Conservation (phyloP, 495 filamentous ascomycete genomes). For the Aspergillus coremiiformis region DNA sequence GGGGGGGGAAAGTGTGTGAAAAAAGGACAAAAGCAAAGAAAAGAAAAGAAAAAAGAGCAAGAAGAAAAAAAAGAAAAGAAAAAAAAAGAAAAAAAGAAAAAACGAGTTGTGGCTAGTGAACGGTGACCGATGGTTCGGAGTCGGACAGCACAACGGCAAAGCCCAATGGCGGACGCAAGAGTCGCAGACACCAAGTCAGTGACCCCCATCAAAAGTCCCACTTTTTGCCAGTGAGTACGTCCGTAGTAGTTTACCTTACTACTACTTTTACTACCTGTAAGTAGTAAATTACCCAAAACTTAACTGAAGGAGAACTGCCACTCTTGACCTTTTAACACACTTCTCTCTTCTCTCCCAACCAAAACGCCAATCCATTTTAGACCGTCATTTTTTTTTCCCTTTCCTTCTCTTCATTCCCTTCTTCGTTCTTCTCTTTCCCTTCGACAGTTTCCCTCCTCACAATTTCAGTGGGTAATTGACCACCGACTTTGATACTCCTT, state of each 20-base stretch:
- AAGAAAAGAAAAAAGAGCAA: neutral
- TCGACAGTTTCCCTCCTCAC: constrained; percentile 13
- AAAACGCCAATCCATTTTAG: neutral
- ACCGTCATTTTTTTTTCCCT: constrained; percentile 9
- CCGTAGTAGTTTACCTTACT: no score
- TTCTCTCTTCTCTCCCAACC: neutral
- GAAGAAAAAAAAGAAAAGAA: neutral
- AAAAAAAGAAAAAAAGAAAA: neutral
- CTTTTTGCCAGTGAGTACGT: no score
- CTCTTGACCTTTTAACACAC: neutral
- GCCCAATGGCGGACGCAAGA: neutral
- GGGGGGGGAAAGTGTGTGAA: neutral
- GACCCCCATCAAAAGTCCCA: constrained; percentile 1
- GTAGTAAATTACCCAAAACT: neutral
- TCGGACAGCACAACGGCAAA: neutral
- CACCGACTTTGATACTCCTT: neutral
- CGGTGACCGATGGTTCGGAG: neutral
- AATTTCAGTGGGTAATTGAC: neutral
- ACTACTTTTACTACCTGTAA: no score
- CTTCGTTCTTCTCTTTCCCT: constrained; percentile 10
- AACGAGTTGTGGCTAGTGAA: neutral
- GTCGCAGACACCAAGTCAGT: neutral
- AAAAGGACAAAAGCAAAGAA: neutral
- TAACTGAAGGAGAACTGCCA: neutral
- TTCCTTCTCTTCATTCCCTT: constrained; percentile 4